Evolutionary conservation across 441 rosid species (phyloP), one percentile per base, ranked within the genome.

Genomic region (Erysimum cheiri): DNA sequence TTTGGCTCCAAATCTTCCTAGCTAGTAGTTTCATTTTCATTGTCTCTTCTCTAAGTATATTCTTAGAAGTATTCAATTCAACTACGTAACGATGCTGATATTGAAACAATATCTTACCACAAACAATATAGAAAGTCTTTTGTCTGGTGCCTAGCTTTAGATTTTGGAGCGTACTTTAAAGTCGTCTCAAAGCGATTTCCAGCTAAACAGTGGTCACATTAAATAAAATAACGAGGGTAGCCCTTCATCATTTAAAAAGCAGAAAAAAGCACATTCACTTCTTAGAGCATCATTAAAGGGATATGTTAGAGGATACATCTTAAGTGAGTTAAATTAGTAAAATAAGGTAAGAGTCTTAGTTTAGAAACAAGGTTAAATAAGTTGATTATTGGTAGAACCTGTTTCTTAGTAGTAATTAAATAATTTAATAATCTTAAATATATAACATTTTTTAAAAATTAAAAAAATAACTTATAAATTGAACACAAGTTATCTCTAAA

Each of bases 131-230:
- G 43, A 64, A 72, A 64, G 76, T 39, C 7, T 40, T 64, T 64
- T 64, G 60, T 72, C 46, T 49, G 50, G 52, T 72, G 8, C 29
- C 36, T 57, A 65, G 44, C 71, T 72, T 65, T 72, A 57, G 71
- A 72, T 65, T 59, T 59, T 73, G 59, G 17, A 60, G 15, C 15
- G 31, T 32, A 73, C 60, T 35, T 49, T 66, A 66, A 73, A 73
- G 61, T 66, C 61, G 43, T 14, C 40, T 49, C 11, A 5, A 22
- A 73, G 77, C 66, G 72, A 24, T 59, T 40, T 73, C 72, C 77
- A 73, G 72, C 72, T 33, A 67, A 66, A 67, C 49, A 59, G 77
- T 67, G 67, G 63, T 67, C 67, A 67, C 56, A 22, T 40, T 50
- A 1, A 22, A n/a, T 41, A 41, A 43, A 53, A 66, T 57, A 73